Base-by-base conservation (phyloP, 495 filamentous ascomycete genomes). In the Penicillium maclennaniae region DNA sequence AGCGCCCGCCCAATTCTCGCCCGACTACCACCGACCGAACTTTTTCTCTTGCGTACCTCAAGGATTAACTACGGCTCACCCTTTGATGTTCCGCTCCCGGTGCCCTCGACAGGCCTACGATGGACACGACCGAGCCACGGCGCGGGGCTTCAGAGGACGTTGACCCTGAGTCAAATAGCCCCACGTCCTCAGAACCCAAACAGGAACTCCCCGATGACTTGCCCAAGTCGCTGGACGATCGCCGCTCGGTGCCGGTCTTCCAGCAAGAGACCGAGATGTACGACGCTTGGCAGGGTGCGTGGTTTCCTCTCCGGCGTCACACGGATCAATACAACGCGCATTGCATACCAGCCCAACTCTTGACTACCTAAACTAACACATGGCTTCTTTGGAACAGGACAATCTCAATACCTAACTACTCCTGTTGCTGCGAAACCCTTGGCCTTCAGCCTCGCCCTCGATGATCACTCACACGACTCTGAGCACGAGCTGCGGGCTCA, bases 281-380 rank as follows among this genome's bases (percentile, higher is more conserved):
- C 67, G 93, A 98, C 80, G 95, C 89, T 53, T 98, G 93, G 93
- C 91, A 96, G 86, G 92, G 92, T 96, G 67, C 53, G 75, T 40
- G 34, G 28, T 44, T 15, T 36, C 16, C 9, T 17, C 23, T 28
- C 52, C 51, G n/a, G 51, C 43, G 31, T 12, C 37, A 14, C 21
- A 17, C 15, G n/a, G 17, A 21, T 39, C 21, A 19, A 16, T 28
- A 7, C 27, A 3, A 25, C 1, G 15, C n/a, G 25, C 8, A 19
- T 43, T 48, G 47, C 39, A 34, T 55, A 43, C 44, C 43, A 37
- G 43, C 27, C 48, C 15, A n/a, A 26, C 34, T 26, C 38, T 20
- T 20, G 10, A 15, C 7, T 19, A n/a, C 14, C 10, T 25, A n/a
- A 20, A 23, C 31, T 45, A 21, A 40, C 17, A 8, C 20, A 39